A percentile compares a stretch with the other conserved stretches of the same genome.
phyloP scores from a whole-genome alignment of 208 protist species.

The Leishmania lainsoni region DNA sequence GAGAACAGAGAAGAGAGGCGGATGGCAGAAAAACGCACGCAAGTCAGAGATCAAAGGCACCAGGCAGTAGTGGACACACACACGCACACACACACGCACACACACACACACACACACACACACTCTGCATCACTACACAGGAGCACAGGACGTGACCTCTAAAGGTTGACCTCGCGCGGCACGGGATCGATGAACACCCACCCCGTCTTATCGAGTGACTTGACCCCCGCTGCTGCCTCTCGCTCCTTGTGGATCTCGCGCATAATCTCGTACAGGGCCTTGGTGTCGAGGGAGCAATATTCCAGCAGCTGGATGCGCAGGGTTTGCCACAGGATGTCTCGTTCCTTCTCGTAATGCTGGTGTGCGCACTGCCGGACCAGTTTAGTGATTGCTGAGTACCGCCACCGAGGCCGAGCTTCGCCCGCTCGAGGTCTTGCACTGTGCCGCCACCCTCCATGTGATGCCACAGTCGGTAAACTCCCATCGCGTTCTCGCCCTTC shows the following conservation, averaged over 20 bases:
- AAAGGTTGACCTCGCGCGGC: conserved; percentile 59
- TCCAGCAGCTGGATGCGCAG: conserved; percentile 89
- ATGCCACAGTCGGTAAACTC: conserved; percentile 87
- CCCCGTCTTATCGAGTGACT: conserved; percentile 71
- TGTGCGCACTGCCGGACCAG: conserved; percentile 18
- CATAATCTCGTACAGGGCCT: conserved; percentile 89
- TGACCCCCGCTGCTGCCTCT: conserved; percentile 40
- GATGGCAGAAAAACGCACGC: neutral
- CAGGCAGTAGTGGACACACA: neutral
- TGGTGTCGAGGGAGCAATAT: conserved; percentile 91
- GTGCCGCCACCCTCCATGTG: conserved; percentile 85
- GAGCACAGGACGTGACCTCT: neutral
- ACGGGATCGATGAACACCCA: conserved; percentile 77
- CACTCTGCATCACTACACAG: neutral
- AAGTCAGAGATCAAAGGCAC: neutral
- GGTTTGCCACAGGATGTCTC: conserved; percentile 69
- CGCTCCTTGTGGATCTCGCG: conserved; percentile 78
- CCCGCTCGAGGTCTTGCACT: conserved; percentile 68
- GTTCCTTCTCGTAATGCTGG: conserved; percentile 45
- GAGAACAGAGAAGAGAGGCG: neutral
- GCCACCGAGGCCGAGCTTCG: conserved; percentile 1
- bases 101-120: neutral
- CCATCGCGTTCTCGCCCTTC: conserved; percentile 91
- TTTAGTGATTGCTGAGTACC: neutral
- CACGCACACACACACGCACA: neutral